A percentile compares a stretch with the other conserved stretches of the same genome.
phyloP scores from a whole-genome alignment of 1,139 yeast species.

The Yamadazyma oceani region DNA sequence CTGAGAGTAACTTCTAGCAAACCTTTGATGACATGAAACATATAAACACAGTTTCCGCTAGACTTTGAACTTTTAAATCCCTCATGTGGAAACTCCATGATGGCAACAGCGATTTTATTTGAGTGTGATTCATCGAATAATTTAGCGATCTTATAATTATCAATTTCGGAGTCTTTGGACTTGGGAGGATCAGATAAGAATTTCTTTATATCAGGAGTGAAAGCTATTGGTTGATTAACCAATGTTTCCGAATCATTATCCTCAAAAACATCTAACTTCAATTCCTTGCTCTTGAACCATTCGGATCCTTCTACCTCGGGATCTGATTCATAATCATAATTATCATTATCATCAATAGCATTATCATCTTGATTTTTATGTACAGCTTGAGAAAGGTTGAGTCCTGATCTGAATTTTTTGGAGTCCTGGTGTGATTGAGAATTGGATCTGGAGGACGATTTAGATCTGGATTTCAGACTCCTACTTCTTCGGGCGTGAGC shows the following conservation, averaged over 20 bases:
- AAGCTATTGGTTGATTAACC: conserved; percentile 57
- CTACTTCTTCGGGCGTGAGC: conserved; percentile 6
- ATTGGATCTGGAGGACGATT: conserved; percentile 13
- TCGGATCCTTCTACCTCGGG: conserved; percentile 50
- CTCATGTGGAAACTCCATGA: conserved; percentile 64
- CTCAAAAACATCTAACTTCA: conserved; percentile 53
- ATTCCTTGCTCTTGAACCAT: conserved; percentile 54
- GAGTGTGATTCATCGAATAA: conserved; percentile 61
- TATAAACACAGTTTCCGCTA: conserved; percentile 67
- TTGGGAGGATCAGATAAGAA: conserved; percentile 35
- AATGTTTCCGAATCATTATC: conserved; percentile 49
- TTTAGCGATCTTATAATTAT: conserved; percentile 62
- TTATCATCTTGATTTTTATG: conserved; percentile 6
- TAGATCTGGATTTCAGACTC: conserved; percentile 14
- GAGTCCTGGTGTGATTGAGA: background rate
- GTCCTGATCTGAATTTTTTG: conserved; percentile 10
- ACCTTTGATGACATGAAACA: conserved; percentile 76
- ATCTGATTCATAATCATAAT: conserved; percentile 38
- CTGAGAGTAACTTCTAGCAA: conserved; percentile 65
- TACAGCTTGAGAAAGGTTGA: conserved; percentile 1
- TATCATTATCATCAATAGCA: conserved; percentile 10
- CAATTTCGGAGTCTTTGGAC: conserved; percentile 35
- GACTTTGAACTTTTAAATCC: conserved; percentile 64
- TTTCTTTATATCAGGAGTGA: conserved; percentile 61
- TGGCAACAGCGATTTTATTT: conserved; percentile 74